Conservation (phyloP, 106 monocot species). For the Vanilla planifolia region DNA sequence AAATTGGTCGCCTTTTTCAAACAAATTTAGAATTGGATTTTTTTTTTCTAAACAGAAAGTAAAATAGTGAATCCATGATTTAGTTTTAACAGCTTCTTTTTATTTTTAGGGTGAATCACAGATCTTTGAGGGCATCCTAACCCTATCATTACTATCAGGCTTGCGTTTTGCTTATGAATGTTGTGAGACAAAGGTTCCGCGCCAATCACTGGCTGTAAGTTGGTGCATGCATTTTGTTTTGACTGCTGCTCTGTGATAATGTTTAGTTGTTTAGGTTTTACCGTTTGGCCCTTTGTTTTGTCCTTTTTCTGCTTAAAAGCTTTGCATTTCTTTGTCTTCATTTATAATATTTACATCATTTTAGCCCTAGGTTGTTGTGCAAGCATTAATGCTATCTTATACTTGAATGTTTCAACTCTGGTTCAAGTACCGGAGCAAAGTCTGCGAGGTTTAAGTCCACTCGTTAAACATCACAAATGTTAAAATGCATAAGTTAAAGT, state of each 20-base stretch:
- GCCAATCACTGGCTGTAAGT: slow-evolving; percentile 4
- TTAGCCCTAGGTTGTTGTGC: neutral
- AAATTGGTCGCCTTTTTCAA: too few species aligned
- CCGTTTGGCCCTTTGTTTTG: neutral
- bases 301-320: neutral
- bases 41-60: neutral
- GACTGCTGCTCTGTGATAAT: neutral
- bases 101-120: slow-evolving; percentile 17
- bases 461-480: too few species aligned
- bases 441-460: too few species aligned
- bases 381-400: neutral
- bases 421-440: neutral
- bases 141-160: slow-evolving; percentile 20
- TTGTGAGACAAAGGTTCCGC: slow-evolving; percentile 34
- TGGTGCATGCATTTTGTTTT: neutral
- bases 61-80: neutral
- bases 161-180: slow-evolving; percentile 22
- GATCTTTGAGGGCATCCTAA: slow-evolving; percentile 22
- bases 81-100: slow-evolving; percentile 2
- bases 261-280: neutral
- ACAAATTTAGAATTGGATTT: too few species aligned
- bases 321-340: neutral
- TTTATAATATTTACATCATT: neutral
- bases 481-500: too few species aligned
- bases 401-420: neutral